Evolutionary conservation across 192 early-diverging fungal species (phyloP).

Genomic region (Backusella psychrophila): DNA sequence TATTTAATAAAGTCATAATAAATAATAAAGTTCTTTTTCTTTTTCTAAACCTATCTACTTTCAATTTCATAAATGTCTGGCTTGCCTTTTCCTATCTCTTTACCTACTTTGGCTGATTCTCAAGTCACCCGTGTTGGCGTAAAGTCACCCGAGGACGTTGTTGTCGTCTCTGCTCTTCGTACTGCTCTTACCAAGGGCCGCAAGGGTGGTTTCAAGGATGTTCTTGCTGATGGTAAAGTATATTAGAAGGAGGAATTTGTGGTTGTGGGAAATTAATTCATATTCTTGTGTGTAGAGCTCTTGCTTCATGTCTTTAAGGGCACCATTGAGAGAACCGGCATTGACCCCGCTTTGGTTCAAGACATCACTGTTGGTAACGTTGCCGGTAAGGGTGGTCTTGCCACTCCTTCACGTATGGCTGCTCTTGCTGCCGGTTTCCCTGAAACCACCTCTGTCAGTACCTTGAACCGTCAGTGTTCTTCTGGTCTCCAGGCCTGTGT

Average conservation of each 20-base stretch:
- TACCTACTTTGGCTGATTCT: slow-evolving; percentile 17
- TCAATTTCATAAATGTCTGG: slow-evolving; percentile 2
- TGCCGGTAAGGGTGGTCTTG: slow-evolving; percentile 84
- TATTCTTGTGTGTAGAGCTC: slow-evolving; percentile 43
- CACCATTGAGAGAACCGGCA: slow-evolving; percentile 49
- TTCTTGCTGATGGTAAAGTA: slow-evolving; percentile 58
- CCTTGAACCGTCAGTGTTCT: slow-evolving; percentile 95
- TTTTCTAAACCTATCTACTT: not conserved
- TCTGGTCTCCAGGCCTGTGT: slow-evolving; percentile 88
- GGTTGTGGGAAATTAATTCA: not conserved
- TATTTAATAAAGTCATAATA: not conserved
- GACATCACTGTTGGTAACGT: slow-evolving; percentile 96
- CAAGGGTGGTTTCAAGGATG: slow-evolving; percentile 82
- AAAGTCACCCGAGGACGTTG: slow-evolving; percentile 82
- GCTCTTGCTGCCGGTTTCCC: slow-evolving; percentile 90
- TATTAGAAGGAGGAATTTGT: not conserved
- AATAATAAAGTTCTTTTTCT: not conserved
- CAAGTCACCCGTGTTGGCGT: slow-evolving; percentile 35
- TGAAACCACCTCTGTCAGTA: slow-evolving; percentile 73
- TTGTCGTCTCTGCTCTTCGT: slow-evolving; percentile 77
- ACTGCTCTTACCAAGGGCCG: slow-evolving; percentile 72
- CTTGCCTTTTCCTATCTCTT: slow-evolving; percentile 26
- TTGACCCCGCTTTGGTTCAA: slow-evolving; percentile 71
- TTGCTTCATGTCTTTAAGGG: slow-evolving; percentile 74
- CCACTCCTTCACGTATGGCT: slow-evolving; percentile 90